Base-by-base conservation (phyloP, 129 eudicot genomes). In the Flaveria trinervia region DNA sequence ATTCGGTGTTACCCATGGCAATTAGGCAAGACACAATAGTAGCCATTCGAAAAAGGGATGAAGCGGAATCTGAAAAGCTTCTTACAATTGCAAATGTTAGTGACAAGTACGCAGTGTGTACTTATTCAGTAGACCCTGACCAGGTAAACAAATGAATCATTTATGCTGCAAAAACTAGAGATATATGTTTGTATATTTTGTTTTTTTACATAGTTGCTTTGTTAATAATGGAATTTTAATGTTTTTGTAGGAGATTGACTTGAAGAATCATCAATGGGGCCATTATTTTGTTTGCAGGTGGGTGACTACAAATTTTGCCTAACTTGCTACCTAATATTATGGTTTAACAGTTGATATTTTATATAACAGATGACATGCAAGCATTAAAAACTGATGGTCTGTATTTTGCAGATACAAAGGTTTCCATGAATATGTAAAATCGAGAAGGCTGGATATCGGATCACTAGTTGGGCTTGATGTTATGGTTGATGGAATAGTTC, bases 1-100 rank as follows among this genome's bases (percentile, higher is more conserved):
- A 94, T 81, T 94, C 99, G 2, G 99, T 94, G 77, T 77, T 94
- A 82, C 99, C 99, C 12, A 94, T 94, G 97, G 99, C 99, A 2
- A 94, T 94, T 73, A 78, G 96, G 71, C 99, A 91, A 79, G 99
- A 94, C 76, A 91, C 99, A 0, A 91, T 94, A 41, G 97, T 94
- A 66, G 97, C 97, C 0, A 89, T 94, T 41, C 77, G 97, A 15
- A 94, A 91, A 79, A 70, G 74, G 17, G 86, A 81, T 71, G 78
- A 52, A 25, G 81, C 74, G 48, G 88, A 89, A 3, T 68, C 90
- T 26, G 88, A 89, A 71, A 89, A 89, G 73, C 61, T 84, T 70
- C 83, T 94, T 73, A 81, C 86, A 60, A 87, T 94, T 73, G 97
- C 90, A 5, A 94, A 94, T 86, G 93, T 91, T 16, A 91, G 74